Evolutionary conservation across 352 stramenopile species (phyloP).

Genomic region (Globisporangium camurandrum): DNA sequence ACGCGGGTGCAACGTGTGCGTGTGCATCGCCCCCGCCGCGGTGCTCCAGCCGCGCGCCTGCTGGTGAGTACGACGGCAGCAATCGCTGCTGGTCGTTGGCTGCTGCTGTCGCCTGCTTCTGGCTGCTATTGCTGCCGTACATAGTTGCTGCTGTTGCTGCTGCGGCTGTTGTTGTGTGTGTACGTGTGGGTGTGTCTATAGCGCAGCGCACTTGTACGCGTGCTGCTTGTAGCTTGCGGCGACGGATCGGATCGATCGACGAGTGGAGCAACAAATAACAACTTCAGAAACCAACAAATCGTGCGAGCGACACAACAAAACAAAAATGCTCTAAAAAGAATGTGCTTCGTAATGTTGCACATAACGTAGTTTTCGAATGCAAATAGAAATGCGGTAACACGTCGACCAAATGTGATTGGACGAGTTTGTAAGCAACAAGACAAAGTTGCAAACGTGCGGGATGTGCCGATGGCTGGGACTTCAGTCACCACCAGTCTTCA

Average conservation of each 20-base stretch:
- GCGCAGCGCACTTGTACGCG: constrained; percentile 1
- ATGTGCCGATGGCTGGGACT: too few relatives aligned
- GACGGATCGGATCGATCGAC: neutral
- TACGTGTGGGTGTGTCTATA: neutral
- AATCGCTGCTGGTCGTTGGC: constrained; percentile 23
- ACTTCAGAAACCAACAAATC: too few relatives aligned
- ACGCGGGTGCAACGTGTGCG: constrained; percentile 23
- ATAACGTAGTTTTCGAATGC: too few relatives aligned
- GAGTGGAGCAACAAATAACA: too few relatives aligned
- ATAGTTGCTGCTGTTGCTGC: constrained; percentile 1
- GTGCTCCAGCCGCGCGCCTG: constrained; percentile 26
- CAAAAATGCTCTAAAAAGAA: too few relatives aligned
- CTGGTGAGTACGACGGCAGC: constrained; percentile 62
- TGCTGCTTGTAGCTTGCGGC: neutral
- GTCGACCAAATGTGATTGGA: too few relatives aligned
- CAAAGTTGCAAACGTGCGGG: too few relatives aligned
- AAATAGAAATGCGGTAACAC: too few relatives aligned
- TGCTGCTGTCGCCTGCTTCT: neutral
- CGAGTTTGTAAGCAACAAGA: too few relatives aligned
- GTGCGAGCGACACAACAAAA: too few relatives aligned
- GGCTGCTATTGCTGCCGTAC: constrained; percentile 43
- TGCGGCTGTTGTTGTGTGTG: neutral
- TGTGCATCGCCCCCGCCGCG: constrained; percentile 5
- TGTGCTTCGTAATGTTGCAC: too few relatives aligned
- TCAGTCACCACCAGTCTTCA: too few relatives aligned